Percentiles rank a stretch among this genome's conserved stretches.
Conservation (phyloP, 805 yeast species). For the Jamesozyma rosinii region DNA sequence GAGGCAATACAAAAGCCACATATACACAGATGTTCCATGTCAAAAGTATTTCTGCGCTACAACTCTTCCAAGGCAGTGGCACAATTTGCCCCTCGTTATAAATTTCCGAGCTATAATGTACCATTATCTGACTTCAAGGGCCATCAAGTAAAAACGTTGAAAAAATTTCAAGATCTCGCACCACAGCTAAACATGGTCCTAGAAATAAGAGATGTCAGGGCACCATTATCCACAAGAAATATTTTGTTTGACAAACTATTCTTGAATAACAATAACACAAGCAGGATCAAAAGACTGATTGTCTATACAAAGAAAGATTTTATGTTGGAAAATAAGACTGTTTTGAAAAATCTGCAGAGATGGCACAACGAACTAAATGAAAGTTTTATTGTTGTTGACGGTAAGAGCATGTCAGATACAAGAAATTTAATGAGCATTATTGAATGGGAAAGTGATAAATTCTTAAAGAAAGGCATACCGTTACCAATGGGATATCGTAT, state of each 20-base stretch:
- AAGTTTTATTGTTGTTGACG: constrained; percentile 48
- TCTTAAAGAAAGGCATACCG: constrained; percentile 38
- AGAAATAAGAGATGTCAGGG: constrained; percentile 82
- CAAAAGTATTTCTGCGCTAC: not conserved
- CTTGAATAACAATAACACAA: constrained; percentile 35
- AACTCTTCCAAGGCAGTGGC: not conserved
- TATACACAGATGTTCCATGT: not conserved
- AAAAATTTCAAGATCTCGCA: constrained; percentile 53
- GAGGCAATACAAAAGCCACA: not conserved
- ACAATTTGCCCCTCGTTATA: constrained; percentile 52
- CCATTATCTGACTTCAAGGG: constrained; percentile 77
- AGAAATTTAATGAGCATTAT: constrained; percentile 42
- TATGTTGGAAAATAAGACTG: constrained; percentile 26
- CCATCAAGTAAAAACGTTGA: constrained; percentile 76
- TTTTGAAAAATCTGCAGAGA: constrained; percentile 26
- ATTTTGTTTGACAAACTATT: constrained; percentile 61
- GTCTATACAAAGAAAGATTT: constrained; percentile 72
- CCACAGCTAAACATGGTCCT: constrained; percentile 75
- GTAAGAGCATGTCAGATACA: constrained; percentile 44
- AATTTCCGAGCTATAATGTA: constrained; percentile 68
- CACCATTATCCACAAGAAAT: constrained; percentile 79
- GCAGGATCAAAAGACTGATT: constrained; percentile 28
- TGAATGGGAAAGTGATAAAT: constrained; percentile 34
- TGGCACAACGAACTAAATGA: constrained; percentile 42
- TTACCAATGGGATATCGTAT: constrained; percentile 79